These are phyloP conservation scores for Penicillium samsonianum DNA, from an alignment of 495 filamentous ascomycete species.

Conservation along the genomic window DNA sequence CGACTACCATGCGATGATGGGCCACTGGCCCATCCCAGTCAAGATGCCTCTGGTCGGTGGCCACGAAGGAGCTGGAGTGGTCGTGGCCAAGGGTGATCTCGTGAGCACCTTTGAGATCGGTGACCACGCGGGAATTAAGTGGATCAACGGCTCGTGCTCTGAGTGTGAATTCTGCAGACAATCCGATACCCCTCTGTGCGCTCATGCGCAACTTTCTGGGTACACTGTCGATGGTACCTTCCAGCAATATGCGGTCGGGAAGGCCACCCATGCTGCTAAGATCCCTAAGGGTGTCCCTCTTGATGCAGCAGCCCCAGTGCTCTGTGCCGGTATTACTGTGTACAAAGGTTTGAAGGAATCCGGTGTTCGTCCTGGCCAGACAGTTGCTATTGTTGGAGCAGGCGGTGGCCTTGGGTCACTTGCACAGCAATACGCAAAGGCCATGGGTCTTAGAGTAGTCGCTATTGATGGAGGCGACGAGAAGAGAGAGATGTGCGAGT, in stretches of 20 bases:
- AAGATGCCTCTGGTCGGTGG: slow-evolving; percentile 86
- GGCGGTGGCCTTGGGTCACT: slow-evolving; percentile 84
- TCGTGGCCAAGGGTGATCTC: slow-evolving; percentile 72
- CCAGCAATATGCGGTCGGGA: slow-evolving; percentile 85
- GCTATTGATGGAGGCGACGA: slow-evolving; percentile 80
- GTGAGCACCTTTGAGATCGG: slow-evolving; percentile 70
- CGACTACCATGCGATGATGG: slow-evolving; percentile 76
- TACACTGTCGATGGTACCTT: slow-evolving; percentile 81
- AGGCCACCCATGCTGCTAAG: slow-evolving; percentile 74
- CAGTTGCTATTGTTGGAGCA: slow-evolving; percentile 86
- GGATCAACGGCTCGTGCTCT: slow-evolving; percentile 78
- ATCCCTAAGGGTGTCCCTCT: slow-evolving; percentile 71
- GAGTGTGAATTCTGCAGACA: slow-evolving; percentile 72
- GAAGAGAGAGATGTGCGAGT: slow-evolving; percentile 66
- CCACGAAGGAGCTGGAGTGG: slow-evolving; percentile 82
- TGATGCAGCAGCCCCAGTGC: slow-evolving; percentile 74
- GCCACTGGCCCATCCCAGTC: slow-evolving; percentile 77
- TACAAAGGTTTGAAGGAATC: slow-evolving; percentile 92
- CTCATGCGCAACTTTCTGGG: slow-evolving; percentile 64
- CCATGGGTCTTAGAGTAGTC: slow-evolving; percentile 79
- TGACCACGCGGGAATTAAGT: slow-evolving; percentile 78
- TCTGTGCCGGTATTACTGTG: slow-evolving; percentile 86
- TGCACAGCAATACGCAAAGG: slow-evolving; percentile 82
- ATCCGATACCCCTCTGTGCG: slow-evolving; percentile 69
- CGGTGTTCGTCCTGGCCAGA: slow-evolving; percentile 69